phyloP scores from a whole-genome alignment of 306 rosid genomes.

The Mucuna pruriens region DNA sequence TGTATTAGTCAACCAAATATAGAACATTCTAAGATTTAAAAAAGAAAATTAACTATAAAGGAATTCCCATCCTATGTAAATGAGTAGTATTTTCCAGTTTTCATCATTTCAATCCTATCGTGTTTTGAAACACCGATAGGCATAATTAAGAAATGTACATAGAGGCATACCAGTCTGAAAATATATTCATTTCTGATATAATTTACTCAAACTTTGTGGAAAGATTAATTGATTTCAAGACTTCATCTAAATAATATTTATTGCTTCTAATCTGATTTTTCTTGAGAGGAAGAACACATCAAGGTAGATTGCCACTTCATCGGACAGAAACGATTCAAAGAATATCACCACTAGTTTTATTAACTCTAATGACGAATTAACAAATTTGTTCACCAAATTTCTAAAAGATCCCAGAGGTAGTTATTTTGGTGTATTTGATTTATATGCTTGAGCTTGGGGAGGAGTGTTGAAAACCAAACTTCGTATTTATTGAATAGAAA shows the following conservation, averaged over 20 bases:
- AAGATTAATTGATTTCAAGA: constrained; percentile 13
- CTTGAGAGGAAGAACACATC: too few relatives aligned
- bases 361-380: too few relatives aligned
- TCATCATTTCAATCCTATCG: not conserved
- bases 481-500: too few relatives aligned
- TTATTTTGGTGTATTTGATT: too few relatives aligned
- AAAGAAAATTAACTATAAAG: not conserved
- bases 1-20: constrained; percentile 10
- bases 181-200: constrained; percentile 26
- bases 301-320: too few relatives aligned
- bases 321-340: too few relatives aligned
- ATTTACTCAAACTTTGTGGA: constrained; percentile 15
- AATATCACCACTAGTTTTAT: too few relatives aligned
- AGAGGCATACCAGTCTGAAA: constrained; percentile 10
- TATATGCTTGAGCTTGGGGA: too few relatives aligned
- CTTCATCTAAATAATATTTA: not conserved
- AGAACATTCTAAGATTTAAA: not conserved
- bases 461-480: too few relatives aligned
- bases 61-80: not conserved
- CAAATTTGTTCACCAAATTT: too few relatives aligned
- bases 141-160: constrained; percentile 23
- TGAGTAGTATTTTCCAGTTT: constrained; percentile 9
- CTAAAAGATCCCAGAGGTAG: too few relatives aligned
- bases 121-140: constrained; percentile 8
- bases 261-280: too few relatives aligned